Base-by-base conservation (phyloP, 2,329 filamentous ascomycete species). In the Paecilomyces dactylethromorphus region DNA sequence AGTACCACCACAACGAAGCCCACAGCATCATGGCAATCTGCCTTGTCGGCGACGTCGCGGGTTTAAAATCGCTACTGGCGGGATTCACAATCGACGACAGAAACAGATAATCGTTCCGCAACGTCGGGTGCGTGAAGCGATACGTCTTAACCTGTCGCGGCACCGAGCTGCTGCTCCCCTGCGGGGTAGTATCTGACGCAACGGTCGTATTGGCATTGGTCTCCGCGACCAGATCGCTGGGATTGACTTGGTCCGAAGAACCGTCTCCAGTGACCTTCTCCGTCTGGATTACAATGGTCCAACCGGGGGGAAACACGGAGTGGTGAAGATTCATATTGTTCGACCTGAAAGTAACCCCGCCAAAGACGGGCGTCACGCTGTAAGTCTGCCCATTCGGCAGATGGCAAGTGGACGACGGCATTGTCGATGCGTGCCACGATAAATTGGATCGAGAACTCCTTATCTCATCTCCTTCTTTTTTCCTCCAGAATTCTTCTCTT, bases 1-100 rank as follows among this genome's bases (percentile, higher is more conserved):
- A 97, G 79, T 97, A 97, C 93, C 93, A 97, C 79, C 91, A 96
- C 50, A 97, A 79, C 1, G 91, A 92, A 33, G 92, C 86, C 90
- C 91, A 97, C 6, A 97, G 82, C 89, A 97, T 96, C 90, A 97
- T 92, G 64, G 93, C 93, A 60, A 96, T 90, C 76, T 96, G 90
- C 52, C 92, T 82, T 0, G 91, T 94, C 0, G 91, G 91, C 62
- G 91, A 96, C 13, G 82, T 86, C 1, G 88, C 84, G 0, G 91
- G 86, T 70, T 89, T 91, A 77, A 89, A 95, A 54, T 96, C 91
- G 70, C 78, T 85, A 71, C 81, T 89, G 55, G 88, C 89, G 0
- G 93, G 91, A 64, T 89, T 91, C 55, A 91, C 93, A 62, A 96
- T 92, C 61, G 90, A 93, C 3, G 92, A 96, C 67, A 97, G 93